Percentiles rank a stretch among this genome's conserved stretches.
phyloP scores from a whole-genome alignment of 1,284 basidiomycete species.

The Malassezia equina region DNA sequence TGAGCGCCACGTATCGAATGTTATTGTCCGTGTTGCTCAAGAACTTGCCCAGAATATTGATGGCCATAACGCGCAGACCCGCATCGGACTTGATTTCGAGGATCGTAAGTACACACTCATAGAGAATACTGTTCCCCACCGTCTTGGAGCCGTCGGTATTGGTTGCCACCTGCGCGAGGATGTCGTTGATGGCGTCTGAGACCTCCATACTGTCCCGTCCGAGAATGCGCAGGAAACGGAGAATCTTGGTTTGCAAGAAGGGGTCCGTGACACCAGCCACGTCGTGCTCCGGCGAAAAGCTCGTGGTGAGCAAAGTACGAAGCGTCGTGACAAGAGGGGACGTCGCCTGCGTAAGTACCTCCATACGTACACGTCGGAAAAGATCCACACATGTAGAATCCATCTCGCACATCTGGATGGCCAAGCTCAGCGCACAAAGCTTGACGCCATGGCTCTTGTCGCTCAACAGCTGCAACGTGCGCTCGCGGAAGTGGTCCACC shows the following conservation, averaged over 20 bases:
- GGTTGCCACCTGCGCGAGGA: constrained; percentile 93
- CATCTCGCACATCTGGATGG: constrained; percentile 82
- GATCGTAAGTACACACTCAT: constrained; percentile 95
- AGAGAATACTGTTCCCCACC: constrained; percentile 94
- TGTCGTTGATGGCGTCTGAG: constrained; percentile 94
- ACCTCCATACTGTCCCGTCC: constrained; percentile 75
- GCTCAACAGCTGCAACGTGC: constrained; percentile 79
- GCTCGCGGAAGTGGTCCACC: constrained; percentile 78
- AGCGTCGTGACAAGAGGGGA: constrained; percentile 83
- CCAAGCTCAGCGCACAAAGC: constrained; percentile 82
- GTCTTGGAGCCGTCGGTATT: constrained; percentile 98
- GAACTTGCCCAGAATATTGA: constrained; percentile 98
- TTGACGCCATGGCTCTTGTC: constrained; percentile 97
- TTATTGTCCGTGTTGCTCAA: constrained; percentile 97
- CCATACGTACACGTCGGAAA: constrained; percentile 56
- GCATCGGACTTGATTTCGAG: constrained; percentile 95
- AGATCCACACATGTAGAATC: constrained; percentile 67
- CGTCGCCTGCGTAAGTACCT: constrained; percentile 54
- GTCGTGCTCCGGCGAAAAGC: constrained; percentile 97
- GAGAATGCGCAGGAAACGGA: constrained; percentile 81
- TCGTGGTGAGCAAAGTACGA: constrained; percentile 88
- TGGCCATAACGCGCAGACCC: constrained; percentile 94
- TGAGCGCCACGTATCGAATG: constrained; percentile 91
- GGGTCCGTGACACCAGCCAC: constrained; percentile 99
- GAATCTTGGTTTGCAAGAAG: constrained; percentile 90